Conservation (phyloP, 179 eudicot genomes). For the Sideroxylon spinosum region DNA sequence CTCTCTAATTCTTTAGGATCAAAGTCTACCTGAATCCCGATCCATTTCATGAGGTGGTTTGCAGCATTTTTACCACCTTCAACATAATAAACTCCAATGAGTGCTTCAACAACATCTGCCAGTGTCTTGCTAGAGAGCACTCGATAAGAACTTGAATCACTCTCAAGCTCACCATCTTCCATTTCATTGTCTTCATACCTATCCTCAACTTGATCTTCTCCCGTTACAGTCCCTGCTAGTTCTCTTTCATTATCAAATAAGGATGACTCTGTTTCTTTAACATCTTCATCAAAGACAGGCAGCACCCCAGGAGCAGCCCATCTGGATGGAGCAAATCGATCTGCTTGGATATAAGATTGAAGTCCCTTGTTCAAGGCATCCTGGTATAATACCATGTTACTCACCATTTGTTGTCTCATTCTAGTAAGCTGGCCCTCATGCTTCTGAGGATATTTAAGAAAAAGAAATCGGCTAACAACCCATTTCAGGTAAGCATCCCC, state of each 20-base stretch:
- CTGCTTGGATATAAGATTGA: constrained; percentile 95
- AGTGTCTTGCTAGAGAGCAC: constrained; percentile 97
- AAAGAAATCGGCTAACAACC: constrained; percentile 93
- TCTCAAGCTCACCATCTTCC: constrained; percentile 97
- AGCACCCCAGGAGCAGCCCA: constrained; percentile 99
- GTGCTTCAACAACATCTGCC: constrained; percentile 98
- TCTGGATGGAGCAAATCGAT: constrained; percentile 94
- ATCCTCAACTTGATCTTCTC: constrained; percentile 28
- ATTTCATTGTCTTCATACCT: constrained; percentile 62
- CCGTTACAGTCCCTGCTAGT: constrained; percentile 25
- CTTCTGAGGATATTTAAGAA: constrained; percentile 91
- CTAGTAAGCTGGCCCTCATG: constrained; percentile 99
- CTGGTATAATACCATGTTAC: constrained; percentile 90
- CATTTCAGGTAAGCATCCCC: constrained; percentile 99
- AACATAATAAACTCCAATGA: constrained; percentile 92
- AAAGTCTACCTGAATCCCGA: constrained; percentile 82
- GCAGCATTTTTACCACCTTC: constrained; percentile 93
- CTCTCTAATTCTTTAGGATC: constrained; percentile 53
- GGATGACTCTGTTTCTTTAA: constrained; percentile 63
- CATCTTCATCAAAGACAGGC: constrained; percentile 95
- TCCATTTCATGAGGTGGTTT: constrained; percentile 96
- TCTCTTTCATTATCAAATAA: constrained; percentile 50
- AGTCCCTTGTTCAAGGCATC: constrained; percentile 79
- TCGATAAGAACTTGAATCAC: constrained; percentile 87
- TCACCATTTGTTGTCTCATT: constrained; percentile 98